Evolutionary conservation across 2,329 filamentous ascomycete species (phyloP), one percentile per base, ranked within the genome.

Genomic region (Venturia pyrina): DNA sequence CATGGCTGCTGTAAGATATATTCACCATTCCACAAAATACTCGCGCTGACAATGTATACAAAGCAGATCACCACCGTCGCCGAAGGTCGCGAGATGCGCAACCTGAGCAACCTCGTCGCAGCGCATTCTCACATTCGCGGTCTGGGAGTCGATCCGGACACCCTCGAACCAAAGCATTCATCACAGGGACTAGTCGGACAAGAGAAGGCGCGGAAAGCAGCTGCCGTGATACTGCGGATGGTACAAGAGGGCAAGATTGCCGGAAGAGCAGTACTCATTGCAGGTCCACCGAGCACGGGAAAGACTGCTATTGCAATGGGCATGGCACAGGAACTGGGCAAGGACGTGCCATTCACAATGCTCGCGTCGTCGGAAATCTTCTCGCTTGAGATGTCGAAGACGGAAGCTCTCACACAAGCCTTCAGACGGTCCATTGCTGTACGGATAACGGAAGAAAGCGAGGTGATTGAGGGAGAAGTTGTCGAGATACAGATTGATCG

Each of bases 251-350:
- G 93, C 74, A 98, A 97, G 82, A 98, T 99, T 79, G 95, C 95
- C 67, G 95, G 95, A 64, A 87, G 93, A 73, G 95, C 95, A 43
- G 90, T 97, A 41, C 82, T 99, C 71, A 96, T 99, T 73, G 93
- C 95, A 62, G 95, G 95, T 0, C 95, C 95, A 68, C 95, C 95
- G 4, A 93, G 95, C 79, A 99, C 95, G 64, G 95, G 95, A 73
- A 99, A 99, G 82, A 99, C 95, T 0, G 95, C 95, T 61, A 96
- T 99, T 72, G 95, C 95, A 63, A 98, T 97, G 90, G 95, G 93
- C 62, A 97, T 99, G 93, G 89, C 95, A 46, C 95, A 99, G 77
- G 96, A 93, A 40, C 85, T 99, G 64, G 95, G 93, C 59, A 79
- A 92, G 62, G 95, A 99, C 76, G 93, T 97, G 1, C 95, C 95